phyloP scores from a whole-genome alignment of 768 basidiomycete species.

The Lactarius trivialis region DNA sequence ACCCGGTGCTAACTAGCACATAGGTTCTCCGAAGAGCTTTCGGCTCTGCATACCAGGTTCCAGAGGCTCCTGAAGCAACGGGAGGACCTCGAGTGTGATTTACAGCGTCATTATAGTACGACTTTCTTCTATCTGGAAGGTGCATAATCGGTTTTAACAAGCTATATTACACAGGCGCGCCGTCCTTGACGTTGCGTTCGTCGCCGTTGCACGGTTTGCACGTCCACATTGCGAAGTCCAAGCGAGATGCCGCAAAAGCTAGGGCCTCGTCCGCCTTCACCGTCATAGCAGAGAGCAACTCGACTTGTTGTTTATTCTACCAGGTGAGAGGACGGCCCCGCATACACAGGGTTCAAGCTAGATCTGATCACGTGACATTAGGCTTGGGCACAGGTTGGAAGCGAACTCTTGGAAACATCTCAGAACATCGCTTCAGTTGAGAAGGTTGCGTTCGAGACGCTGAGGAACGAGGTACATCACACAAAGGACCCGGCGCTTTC shows the following conservation, averaged over 20 bases:
- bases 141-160: neutral
- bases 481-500: neutral
- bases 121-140: neutral
- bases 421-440: slow-evolving; percentile 50
- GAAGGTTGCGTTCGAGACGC: slow-evolving; percentile 61
- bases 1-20: neutral
- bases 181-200: slow-evolving; percentile 67
- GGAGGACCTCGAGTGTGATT: slow-evolving; percentile 45
- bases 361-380: slow-evolving; percentile 27
- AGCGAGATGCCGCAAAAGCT: slow-evolving; percentile 51
- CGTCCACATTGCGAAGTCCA: slow-evolving; percentile 60
- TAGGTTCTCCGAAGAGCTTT: slow-evolving; percentile 57
- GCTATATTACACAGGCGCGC: slow-evolving; percentile 41
- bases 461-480: slow-evolving; percentile 56
- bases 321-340: slow-evolving; percentile 35
- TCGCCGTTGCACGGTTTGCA: slow-evolving; percentile 67
- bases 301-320: slow-evolving; percentile 65
- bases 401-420: slow-evolving; percentile 53
- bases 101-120: slow-evolving; percentile 53
- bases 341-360: neutral
- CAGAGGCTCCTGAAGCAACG: slow-evolving; percentile 39
- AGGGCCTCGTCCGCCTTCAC: slow-evolving; percentile 47
- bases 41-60: slow-evolving; percentile 43
- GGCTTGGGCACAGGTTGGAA: slow-evolving; percentile 75
- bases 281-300: slow-evolving; percentile 51